Base-by-base conservation (phyloP, 2,329 filamentous ascomycete species). In the Trichophyton mentagrophytes region DNA sequence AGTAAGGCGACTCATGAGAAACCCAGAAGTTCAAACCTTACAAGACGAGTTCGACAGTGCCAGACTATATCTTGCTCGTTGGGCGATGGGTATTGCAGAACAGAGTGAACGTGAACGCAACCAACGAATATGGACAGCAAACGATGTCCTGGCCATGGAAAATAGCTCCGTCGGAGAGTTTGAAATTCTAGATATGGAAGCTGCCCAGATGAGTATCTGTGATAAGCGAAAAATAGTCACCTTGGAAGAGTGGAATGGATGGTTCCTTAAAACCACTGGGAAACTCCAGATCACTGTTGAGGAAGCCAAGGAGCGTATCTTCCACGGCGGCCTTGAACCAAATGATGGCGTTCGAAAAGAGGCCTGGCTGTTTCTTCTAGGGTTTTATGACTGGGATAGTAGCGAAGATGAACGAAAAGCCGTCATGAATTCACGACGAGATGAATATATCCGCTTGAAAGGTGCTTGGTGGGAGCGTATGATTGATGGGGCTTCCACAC, bases 61-160 rank as follows among this genome's bases (percentile, higher is more conserved):
- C 3, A 83, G 93, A 65, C 81, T 99, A 62, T 99, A 99, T 70
- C 80, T 99, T 44, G 93, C 93, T 22, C 82, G 93, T 64, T 99
- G 93, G 93, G 93, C 93, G 1, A 97, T 99, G 93, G 90, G 90
- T 6, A 96, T 99, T 65, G 91, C 93, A 0, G 95, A 99, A 72
- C 93, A 99, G 76, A 92, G 91, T 68, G 93, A 99, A 69, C 81
- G 85, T 44, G 93, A 99, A 67, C 80, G 87, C 25, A 88, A 85
- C 58, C 87, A 91, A 72, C 81, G 91, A 55, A 91, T 96, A 69
- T 99, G 90, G 88, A 96, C 91, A 0, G 92, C 90, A 0, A 86
- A 85, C 65, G 93, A 99, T 74, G 87, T 96, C 3, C 79, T 97
- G 68, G 91, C 95, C 68, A 87, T 95, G 71, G 95, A 99, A 71